Evolutionary conservation across 2,329 filamentous ascomycete genomes (phyloP).

Genomic region (Ascochyta rabiei): DNA sequence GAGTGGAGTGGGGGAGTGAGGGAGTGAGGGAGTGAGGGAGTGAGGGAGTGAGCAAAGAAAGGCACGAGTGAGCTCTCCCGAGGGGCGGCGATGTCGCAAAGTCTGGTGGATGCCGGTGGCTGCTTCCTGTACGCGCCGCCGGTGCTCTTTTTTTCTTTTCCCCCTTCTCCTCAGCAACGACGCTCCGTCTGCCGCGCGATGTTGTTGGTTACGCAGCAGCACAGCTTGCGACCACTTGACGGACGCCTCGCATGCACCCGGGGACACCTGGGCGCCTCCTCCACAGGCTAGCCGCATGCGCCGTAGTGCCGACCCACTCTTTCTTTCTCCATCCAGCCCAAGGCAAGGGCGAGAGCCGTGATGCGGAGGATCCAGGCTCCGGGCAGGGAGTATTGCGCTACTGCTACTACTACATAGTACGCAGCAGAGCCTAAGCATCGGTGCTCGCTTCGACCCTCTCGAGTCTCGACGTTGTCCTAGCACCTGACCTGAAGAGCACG

Average conservation of each 20-base stretch:
- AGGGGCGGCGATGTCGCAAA: conserved; percentile 5
- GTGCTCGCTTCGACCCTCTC: background rate
- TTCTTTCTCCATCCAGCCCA: background rate
- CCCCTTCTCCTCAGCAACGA: conserved; percentile 10
- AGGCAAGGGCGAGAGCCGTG: background rate
- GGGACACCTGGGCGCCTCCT: conserved; percentile 8
- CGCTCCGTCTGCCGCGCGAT: conserved; percentile 9
- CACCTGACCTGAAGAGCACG: too few relatives aligned
- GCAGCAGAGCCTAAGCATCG: background rate
- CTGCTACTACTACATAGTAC: too few relatives aligned
- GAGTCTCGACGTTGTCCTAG: background rate
- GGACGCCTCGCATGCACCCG: conserved; percentile 6
- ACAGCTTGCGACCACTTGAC: conserved; percentile 13
- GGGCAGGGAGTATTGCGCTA: background rate
- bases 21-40: too few relatives aligned
- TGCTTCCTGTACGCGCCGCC: background rate
- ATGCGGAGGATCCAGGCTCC: background rate
- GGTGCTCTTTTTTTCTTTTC: background rate
- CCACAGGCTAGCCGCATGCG: conserved; percentile 6
- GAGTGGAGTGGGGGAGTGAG: conserved; percentile 13
- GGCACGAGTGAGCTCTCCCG: background rate
- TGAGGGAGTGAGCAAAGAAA: conserved; percentile 6
- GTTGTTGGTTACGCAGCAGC: conserved; percentile 16
- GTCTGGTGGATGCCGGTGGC: background rate
- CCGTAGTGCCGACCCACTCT: background rate